A percentile compares a stretch with the other conserved stretches of the same genome.
phyloP scores from a whole-genome alignment of 2,329 filamentous ascomycete species.

The Colletotrichum coccodes region DNA sequence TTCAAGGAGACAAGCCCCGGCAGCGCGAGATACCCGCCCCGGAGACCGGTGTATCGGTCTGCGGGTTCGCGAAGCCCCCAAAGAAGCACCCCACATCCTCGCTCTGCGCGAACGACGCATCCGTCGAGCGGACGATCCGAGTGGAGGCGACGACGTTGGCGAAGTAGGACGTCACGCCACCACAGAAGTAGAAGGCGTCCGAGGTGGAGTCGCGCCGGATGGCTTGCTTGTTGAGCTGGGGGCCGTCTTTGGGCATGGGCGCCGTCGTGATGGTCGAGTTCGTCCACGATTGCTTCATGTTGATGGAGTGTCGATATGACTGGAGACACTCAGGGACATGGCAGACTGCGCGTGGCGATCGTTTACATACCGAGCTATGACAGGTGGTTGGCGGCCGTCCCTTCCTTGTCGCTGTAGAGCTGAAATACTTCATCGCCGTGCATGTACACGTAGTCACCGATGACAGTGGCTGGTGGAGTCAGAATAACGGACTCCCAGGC shows the following conservation, averaged over 20 bases:
- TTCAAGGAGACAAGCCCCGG: slow-evolving; percentile 45
- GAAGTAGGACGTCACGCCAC: slow-evolving; percentile 39
- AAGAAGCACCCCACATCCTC: slow-evolving; percentile 43
- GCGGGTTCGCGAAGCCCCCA: slow-evolving; percentile 40
- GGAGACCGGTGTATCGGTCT: slow-evolving; percentile 38
- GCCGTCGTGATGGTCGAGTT: slow-evolving; percentile 43
- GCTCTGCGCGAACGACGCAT: slow-evolving; percentile 40
- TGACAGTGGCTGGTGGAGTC: slow-evolving; percentile 37
- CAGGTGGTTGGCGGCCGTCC: slow-evolving; percentile 33
- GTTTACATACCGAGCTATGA: slow-evolving; percentile 38
- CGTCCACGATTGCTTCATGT: slow-evolving; percentile 46
- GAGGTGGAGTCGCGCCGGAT: slow-evolving; percentile 44
- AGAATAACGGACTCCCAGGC: not conserved
- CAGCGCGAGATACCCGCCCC: slow-evolving; percentile 31
- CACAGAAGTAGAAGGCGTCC: slow-evolving; percentile 46
- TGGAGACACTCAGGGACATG: not conserved
- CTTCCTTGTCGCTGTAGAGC: slow-evolving; percentile 36
- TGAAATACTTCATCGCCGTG: slow-evolving; percentile 48
- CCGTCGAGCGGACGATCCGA: slow-evolving; percentile 44
- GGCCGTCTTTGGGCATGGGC: slow-evolving; percentile 41
- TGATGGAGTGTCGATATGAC: slow-evolving; percentile 45
- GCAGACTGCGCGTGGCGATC: not conserved
- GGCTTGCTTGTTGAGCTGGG: slow-evolving; percentile 42
- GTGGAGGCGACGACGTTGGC: slow-evolving; percentile 45
- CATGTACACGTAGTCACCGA: slow-evolving; percentile 50